phyloP scores from a whole-genome alignment of 331 rosid species.

The Pyrus hybrid region DNA sequence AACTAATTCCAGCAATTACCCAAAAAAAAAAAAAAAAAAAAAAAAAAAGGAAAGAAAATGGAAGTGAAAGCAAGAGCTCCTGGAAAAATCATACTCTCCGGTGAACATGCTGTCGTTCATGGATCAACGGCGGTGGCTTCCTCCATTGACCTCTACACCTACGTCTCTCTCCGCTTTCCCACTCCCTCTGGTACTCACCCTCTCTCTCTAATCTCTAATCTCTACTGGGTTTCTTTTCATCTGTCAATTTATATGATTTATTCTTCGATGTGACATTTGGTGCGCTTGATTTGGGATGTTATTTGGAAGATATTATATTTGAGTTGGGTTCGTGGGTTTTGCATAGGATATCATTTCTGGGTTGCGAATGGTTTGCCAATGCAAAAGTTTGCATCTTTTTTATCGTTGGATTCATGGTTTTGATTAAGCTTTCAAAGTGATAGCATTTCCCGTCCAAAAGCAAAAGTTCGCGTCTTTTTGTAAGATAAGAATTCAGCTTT shows the following conservation, averaged over 20 bases:
- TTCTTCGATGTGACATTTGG: background rate
- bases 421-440: background rate
- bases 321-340: background rate
- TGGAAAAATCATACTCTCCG: slow-evolving; percentile 77
- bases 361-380: background rate
- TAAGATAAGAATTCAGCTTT: background rate
- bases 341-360: background rate
- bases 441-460: background rate
- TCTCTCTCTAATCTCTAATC: background rate
- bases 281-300: background rate
- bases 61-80: slow-evolving; percentile 93
- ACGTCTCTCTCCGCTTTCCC: slow-evolving; percentile 63
- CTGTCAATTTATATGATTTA: background rate
- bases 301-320: background rate
- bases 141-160: slow-evolving; percentile 66
- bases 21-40: too few species aligned
- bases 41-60: slow-evolving; percentile 19
- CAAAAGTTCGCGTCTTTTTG: background rate
- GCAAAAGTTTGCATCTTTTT: background rate
- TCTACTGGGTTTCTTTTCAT: background rate
- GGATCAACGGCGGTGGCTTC: slow-evolving; percentile 96
- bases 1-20: background rate
- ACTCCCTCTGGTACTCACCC: slow-evolving; percentile 50
- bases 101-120: slow-evolving; percentile 97
- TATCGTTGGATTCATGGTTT: background rate